These are phyloP conservation scores for Lipomyces mesembrius DNA, from an alignment of 805 yeast genomes.

Conservation along the genomic window DNA sequence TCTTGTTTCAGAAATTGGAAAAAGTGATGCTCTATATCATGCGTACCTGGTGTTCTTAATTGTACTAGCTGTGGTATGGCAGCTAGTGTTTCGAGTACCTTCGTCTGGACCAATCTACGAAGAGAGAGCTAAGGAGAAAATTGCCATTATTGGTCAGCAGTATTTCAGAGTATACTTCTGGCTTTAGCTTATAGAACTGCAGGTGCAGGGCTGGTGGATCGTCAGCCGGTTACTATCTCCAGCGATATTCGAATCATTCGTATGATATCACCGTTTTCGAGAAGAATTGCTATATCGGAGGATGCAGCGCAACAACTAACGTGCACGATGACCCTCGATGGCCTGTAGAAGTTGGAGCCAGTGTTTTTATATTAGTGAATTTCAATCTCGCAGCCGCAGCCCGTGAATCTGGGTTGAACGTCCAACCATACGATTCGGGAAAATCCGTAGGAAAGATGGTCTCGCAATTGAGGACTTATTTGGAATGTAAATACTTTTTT, in stretches of 20 bases:
- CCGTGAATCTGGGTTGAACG: conserved; percentile 46
- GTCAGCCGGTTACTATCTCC: conserved; percentile 53
- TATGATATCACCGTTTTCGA: conserved; percentile 54
- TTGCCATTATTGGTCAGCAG: conserved; percentile 26
- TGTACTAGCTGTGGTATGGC: too few relatives aligned
- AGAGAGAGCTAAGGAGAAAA: conserved; percentile 7
- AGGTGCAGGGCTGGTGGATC: conserved; percentile 62
- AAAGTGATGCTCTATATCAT: too few relatives aligned
- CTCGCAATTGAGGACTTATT: conserved; percentile 48
- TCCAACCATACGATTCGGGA: conserved; percentile 25
- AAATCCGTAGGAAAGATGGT: conserved; percentile 31
- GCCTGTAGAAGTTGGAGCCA: conserved; percentile 54
- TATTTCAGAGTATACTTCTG: background rate
- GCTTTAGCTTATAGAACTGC: conserved; percentile 48
- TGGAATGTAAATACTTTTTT: conserved; percentile 39
- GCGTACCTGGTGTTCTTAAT: too few relatives aligned
- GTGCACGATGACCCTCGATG: conserved; percentile 41
- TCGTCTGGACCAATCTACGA: background rate
- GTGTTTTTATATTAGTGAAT: conserved; percentile 52
- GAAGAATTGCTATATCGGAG: conserved; percentile 50
- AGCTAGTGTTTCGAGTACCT: background rate
- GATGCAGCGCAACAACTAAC: conserved; percentile 51
- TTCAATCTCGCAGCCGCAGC: conserved; percentile 49
- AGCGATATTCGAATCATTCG: conserved; percentile 46
- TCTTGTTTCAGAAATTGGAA: too few relatives aligned